Evolutionary conservation across 495 filamentous ascomycete genomes (phyloP), one percentile per base, ranked within the genome.

Genomic region (Saxophila tyrrhenica): DNA sequence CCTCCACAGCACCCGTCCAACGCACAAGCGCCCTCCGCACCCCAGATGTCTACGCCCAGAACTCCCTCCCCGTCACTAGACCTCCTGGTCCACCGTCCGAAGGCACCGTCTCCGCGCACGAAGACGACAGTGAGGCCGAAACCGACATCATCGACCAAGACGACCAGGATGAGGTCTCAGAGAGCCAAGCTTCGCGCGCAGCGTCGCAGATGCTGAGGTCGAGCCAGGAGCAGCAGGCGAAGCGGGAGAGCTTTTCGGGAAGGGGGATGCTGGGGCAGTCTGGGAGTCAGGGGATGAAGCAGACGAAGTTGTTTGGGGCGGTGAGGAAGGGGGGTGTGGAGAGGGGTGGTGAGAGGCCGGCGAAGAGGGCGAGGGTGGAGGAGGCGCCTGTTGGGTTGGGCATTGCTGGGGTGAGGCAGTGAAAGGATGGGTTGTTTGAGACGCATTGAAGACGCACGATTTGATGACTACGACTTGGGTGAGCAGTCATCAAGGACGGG

Each of bases 101-200:
- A 60, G 92, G 86, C 70, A 95, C 89, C 5, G 90, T 95, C 48
- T 94, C 89, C 0, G 87, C 81, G 17, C 83, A 85, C 3, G 87
- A 91, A 15, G 47, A 52, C 32, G 59, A 62, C 32, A 55, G 51
- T 39, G 59, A 62, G 24, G 55, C 54, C 29, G 55, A 58, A 17
- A 58, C 51, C n/a, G 55, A 54, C 41, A 55, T 54, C 21, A 50
- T 55, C 23, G 59, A 57, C 8, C 43, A 35, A 20, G 63, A 65
- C 8, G 69, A 80, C 35, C 7, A 25, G 22, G 75, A 81, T 56
- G 78, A 79, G 1, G 67, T 81, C 3, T 69, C 72, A 5, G 77
- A 76, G 25, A 73, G 73, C 43, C 73, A 76, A 41, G 76, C 76
- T 17, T 74, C 68, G 49, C 71, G 73, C 48, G 56, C 71, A 48